Conservation (phyloP, 2,329 filamentous ascomycete species). For the Claviceps pazoutovae region DNA sequence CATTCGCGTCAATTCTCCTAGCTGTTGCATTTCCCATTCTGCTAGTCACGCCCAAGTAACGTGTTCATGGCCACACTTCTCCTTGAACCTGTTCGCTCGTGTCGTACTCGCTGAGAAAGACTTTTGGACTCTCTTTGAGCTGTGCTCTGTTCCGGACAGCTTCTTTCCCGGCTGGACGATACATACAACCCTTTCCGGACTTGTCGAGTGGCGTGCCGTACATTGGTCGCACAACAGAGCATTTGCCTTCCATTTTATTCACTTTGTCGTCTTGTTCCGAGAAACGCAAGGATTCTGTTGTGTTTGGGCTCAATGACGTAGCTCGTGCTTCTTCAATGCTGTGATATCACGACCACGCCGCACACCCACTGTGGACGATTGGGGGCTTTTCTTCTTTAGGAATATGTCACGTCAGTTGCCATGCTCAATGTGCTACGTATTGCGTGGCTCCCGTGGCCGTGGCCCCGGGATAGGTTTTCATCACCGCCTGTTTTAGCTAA, state of each 20-base stretch:
- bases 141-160: not conserved
- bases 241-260: not conserved
- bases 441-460: not conserved
- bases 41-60: not conserved
- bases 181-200: not conserved
- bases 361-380: not conserved
- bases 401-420: not conserved
- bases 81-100: not conserved
- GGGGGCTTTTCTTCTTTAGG: not conserved
- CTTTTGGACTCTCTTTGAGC: not conserved
- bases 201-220: constrained; percentile 4
- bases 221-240: constrained; percentile 5
- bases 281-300: not conserved
- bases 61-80: not conserved
- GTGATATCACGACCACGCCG: not conserved
- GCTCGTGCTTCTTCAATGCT: not conserved
- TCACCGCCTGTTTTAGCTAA: not conserved
- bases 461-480: not conserved
- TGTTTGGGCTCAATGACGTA: not conserved
- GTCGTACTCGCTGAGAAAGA: not conserved
- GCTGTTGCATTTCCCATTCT: not conserved
- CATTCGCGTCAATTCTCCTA: not conserved
- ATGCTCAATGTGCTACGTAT: not conserved
- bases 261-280: not conserved
- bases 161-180: not conserved